Conservation (phyloP, 768 basidiomycete genomes). For the Suillus ampliporus region DNA sequence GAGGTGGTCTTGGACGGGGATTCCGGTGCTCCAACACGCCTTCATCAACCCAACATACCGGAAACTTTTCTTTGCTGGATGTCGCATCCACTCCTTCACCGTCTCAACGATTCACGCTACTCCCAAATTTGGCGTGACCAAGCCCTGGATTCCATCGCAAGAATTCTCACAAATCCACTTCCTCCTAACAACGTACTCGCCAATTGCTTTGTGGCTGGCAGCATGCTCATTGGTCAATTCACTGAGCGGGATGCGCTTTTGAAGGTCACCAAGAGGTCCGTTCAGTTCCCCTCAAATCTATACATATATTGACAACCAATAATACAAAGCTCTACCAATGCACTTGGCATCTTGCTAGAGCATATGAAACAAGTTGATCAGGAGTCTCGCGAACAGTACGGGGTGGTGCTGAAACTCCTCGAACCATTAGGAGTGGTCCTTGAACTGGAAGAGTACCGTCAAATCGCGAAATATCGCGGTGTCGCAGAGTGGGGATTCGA, state of each 20-base stretch:
- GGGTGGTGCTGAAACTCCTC: conserved; percentile 7
- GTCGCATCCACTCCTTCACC: conserved; percentile 13
- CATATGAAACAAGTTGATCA: neutral
- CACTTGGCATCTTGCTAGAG: conserved; percentile 5
- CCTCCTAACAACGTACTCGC: conserved; percentile 10
- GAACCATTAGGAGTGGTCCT: conserved; percentile 11
- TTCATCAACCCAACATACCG: conserved; percentile 5
- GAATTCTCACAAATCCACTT: conserved; percentile 11
- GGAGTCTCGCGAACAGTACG: neutral
- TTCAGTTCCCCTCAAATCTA: neutral
- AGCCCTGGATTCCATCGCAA: conserved; percentile 10
- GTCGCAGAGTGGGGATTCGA: conserved; percentile 8
- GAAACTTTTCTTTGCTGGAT: conserved; percentile 12
- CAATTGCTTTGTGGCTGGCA: conserved; percentile 12
- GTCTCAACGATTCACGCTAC: conserved; percentile 2
- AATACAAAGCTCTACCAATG: neutral
- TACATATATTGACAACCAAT: neutral
- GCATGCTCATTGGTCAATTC: conserved; percentile 10
- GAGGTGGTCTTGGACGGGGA: conserved; percentile 7
- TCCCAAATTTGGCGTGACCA: neutral
- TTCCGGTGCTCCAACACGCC: conserved; percentile 3
- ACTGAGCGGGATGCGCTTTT: conserved; percentile 3
- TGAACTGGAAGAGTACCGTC: conserved; percentile 10
- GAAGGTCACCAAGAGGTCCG: conserved; percentile 13
- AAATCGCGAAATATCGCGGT: conserved; percentile 3